Evolutionary conservation across 75 land plant species (phyloP), one percentile per base, ranked within the genome.

Genomic region (Isoetes taiwanensis): DNA sequence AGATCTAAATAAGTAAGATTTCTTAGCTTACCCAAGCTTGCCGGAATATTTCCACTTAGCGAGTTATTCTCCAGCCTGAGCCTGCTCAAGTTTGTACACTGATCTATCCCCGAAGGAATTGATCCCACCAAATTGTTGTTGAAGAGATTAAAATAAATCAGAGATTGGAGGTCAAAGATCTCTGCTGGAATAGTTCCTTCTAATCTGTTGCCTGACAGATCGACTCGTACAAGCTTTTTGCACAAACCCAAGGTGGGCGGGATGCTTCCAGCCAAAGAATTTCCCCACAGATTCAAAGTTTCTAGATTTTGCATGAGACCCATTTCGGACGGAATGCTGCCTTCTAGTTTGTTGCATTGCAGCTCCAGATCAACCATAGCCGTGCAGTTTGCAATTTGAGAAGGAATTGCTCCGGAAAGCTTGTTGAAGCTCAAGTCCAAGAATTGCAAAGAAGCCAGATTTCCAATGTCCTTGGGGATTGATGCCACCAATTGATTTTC

Each of bases 1-100:
- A 86, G 32, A 32, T 86, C 91, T 37, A 77, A n/a, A 65, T 52
- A 86, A 1, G 77, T 78, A 31, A 90, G 65, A 30, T 86, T 83
- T 0, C 48, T 40, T 23, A 86, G 42, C 14, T 20, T 41, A 0
- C 94, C 82, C 43, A 86, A 74, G 1, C 83, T 84, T 35, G 48
- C 17, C 0, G 97, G 97, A n/a, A 90, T 83, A 10, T 71, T 21
- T 9, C 97, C 97, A 55, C 43, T 64, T 27, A 90, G 43, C 17
- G 19, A 39, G 76, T 90, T 90, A 21, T 67, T 64, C 34, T 68
- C 74, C 11, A 81, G 54, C 8, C 94, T 75, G 9, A 90, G 37
- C 2, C 84, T 56, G 37, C 54, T 34, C 21, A 90, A 52, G 0
- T 76, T 46, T 1, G 72, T 24, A 58, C 94, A 80, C 26, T 54